Evolutionary conservation across 768 basidiomycete genomes (phyloP).

Genomic region (Naematelia encephala): DNA sequence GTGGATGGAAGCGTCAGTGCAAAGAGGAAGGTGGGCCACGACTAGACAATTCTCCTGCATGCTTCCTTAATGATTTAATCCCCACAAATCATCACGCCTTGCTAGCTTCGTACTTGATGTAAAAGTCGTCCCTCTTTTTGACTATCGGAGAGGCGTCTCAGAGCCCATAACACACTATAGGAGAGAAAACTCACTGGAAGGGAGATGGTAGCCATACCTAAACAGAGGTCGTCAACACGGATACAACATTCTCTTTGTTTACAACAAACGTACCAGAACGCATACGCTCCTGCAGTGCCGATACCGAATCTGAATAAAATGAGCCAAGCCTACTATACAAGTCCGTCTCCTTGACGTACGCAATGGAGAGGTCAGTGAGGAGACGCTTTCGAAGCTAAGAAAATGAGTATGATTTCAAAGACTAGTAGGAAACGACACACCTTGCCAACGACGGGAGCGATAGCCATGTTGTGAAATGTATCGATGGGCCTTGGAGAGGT

Average conservation of each 20-base stretch:
- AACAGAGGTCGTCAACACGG: no score
- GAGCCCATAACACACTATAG: background rate
- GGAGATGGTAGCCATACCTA: slow-evolving; percentile 82
- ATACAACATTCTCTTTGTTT: slow-evolving; percentile 2
- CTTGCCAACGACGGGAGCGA: slow-evolving; percentile 87
- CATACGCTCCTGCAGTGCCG: slow-evolving; percentile 69
- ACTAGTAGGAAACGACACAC: slow-evolving; percentile 15
- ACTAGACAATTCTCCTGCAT: background rate
- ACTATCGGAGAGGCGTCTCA: slow-evolving; percentile 54
- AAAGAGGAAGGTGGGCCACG: background rate
- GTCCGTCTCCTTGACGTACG: slow-evolving; percentile 32
- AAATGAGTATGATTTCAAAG: slow-evolving; percentile 3
- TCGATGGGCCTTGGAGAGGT: no score
- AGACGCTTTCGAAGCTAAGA: slow-evolving; percentile 75
- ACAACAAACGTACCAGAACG: slow-evolving; percentile 67
- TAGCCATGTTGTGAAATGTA: slow-evolving; percentile 62
- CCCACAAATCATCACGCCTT: slow-evolving; percentile 20
- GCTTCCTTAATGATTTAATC: background rate
- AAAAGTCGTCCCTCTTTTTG: slow-evolving; percentile 76
- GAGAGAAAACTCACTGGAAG: slow-evolving; percentile 59
- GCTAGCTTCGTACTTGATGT: slow-evolving; percentile 70
- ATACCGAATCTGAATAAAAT: slow-evolving; percentile 59
- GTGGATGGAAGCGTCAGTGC: background rate
- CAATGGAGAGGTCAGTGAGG: slow-evolving; percentile 75
- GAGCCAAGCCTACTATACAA: background rate